Conservation (phyloP, 306 rosid genomes). For the Castanea crenata region DNA sequence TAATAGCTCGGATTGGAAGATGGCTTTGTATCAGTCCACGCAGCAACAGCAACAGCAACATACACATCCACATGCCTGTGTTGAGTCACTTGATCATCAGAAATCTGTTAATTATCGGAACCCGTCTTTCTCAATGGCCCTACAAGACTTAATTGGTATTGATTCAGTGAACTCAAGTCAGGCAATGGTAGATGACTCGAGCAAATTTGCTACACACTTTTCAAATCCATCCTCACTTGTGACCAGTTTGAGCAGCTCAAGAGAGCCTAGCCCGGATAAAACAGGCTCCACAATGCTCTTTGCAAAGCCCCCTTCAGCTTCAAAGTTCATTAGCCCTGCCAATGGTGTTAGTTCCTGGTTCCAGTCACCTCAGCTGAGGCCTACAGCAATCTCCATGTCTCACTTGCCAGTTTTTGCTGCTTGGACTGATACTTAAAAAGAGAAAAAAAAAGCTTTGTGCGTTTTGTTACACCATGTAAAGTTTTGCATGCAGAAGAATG, state of each 20-base stretch:
- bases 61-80: constrained; percentile 33
- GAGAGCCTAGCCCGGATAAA: constrained; percentile 87
- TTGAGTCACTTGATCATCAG: constrained; percentile 30
- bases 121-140: constrained; percentile 47
- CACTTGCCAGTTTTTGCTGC: constrained; percentile 87
- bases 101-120: constrained; percentile 48
- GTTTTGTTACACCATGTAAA: constrained; percentile 16
- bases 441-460: not conserved
- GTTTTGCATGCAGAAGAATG: constrained; percentile 37
- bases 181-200: constrained; percentile 33
- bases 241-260: constrained; percentile 76
- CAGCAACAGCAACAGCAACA: constrained; percentile 12
- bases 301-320: constrained; percentile 50
- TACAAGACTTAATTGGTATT: constrained; percentile 60
- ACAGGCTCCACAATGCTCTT: constrained; percentile 41
- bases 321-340: constrained; percentile 39
- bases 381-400: constrained; percentile 59
- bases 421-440: constrained; percentile 65
- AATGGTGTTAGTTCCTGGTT: constrained; percentile 63
- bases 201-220: constrained; percentile 51
- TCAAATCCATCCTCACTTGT: constrained; percentile 77
- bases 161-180: constrained; percentile 45
- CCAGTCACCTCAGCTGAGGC: constrained; percentile 71
- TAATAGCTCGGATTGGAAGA: constrained; percentile 53
- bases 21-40: constrained; percentile 35